Evolutionary conservation across 2,329 filamentous ascomycete genomes (phyloP).

Genomic region (Penicillium sp.): DNA sequence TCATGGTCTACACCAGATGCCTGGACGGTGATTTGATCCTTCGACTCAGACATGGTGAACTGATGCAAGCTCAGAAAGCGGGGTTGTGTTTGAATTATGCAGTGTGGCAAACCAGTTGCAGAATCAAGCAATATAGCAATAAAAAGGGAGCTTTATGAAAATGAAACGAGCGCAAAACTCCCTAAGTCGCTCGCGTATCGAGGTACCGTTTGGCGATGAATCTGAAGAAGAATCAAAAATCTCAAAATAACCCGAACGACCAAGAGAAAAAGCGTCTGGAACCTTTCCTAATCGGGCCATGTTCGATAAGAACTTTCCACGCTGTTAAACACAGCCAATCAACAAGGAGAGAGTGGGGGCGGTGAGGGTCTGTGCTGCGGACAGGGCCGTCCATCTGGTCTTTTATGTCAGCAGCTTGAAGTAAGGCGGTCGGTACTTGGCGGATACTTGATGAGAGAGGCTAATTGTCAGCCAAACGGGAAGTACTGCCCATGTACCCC

Average conservation of each 20-base stretch:
- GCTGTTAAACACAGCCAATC: not conserved
- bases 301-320: conserved; percentile 11
- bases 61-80: conserved; percentile 12
- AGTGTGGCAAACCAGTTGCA: conserved; percentile 12
- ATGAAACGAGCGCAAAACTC: conserved; percentile 57
- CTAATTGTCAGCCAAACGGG: not conserved
- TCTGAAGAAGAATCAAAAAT: conserved; percentile 8
- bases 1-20: conserved; percentile 14
- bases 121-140: not conserved
- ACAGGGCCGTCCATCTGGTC: not conserved
- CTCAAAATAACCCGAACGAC: not conserved
- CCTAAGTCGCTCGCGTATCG: conserved; percentile 54
- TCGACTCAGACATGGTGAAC: conserved; percentile 30
- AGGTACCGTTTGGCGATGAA: conserved; percentile 11
- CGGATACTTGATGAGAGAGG: not conserved
- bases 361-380: conserved; percentile 12
- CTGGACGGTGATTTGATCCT: conserved; percentile 28
- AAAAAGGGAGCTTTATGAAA: conserved; percentile 49
- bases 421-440: not conserved
- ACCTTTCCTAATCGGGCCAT: conserved; percentile 24
- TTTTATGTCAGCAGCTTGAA: conserved; percentile 5
- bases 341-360: not conserved
- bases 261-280: conserved; percentile 16
- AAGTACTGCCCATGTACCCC: conserved; percentile 1
- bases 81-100: conserved; percentile 7